Evolutionary conservation across 2,329 filamentous ascomycete genomes (phyloP).

Genomic region (Botryotinia convoluta): DNA sequence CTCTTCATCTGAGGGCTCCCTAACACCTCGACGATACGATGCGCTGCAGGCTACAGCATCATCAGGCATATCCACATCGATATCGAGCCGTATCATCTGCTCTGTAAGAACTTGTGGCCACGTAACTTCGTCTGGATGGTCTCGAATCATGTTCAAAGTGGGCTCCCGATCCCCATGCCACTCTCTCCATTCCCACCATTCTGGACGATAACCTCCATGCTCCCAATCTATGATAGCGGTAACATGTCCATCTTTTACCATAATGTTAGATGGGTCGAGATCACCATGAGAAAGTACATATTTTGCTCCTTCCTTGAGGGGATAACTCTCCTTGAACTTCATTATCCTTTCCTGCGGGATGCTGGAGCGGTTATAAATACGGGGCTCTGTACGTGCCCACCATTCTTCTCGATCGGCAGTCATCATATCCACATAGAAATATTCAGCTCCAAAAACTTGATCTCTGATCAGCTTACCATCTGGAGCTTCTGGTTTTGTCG

Average conservation of each 20-base stretch:
- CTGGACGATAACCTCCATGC: not conserved
- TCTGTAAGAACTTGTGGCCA: fast-evolving
- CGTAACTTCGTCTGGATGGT: not conserved
- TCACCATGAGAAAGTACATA: conserved; percentile 14
- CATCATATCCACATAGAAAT: not conserved
- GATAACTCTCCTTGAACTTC: not conserved
- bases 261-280: not conserved
- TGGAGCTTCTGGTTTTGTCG: conserved; percentile 3
- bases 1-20: fast-evolving
- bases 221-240: conserved; percentile 12
- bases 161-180: fast-evolving
- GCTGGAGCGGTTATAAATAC: fast-evolving
- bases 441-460: fast-evolving
- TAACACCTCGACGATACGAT: fast-evolving
- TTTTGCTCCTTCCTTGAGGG: not conserved
- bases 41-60: fast-evolving
- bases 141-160: not conserved
- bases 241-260: conserved; percentile 12
- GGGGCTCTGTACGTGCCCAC: conserved; percentile 5
- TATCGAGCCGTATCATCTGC: not conserved
- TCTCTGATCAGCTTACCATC: not conserved
- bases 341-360: not conserved
- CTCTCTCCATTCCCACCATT: not conserved
- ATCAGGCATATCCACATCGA: not conserved
- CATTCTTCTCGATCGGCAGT: not conserved